Evolutionary conservation across 176 grass and related monocot species (phyloP).

Genomic region (Eragrostis curvula): DNA sequence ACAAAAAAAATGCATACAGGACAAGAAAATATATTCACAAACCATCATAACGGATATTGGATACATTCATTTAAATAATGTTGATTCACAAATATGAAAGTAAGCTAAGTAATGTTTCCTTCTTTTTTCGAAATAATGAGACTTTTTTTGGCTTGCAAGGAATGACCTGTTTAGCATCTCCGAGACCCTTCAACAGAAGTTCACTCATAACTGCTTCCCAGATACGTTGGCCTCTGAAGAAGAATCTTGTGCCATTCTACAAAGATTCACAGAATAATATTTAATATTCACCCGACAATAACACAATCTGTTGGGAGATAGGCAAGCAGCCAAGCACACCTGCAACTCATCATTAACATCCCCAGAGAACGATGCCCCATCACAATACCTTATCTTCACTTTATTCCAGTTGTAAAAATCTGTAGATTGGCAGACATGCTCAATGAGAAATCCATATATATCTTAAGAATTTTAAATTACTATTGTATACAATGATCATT

Average conservation of each 20-base stretch:
- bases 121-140: background rate
- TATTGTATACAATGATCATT: background rate
- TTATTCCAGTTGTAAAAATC: slow-evolving; percentile 89
- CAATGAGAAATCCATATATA: background rate
- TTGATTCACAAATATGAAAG: background rate
- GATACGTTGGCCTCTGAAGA: slow-evolving; percentile 77
- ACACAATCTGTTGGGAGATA: background rate
- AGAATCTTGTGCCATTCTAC: slow-evolving; percentile 67
- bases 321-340: slow-evolving; percentile 39
- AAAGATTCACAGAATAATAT: background rate
- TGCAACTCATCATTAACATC: slow-evolving; percentile 56
- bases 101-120: background rate
- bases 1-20: slow-evolving; percentile 9
- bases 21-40: background rate
- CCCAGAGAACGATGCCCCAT: slow-evolving; percentile 79
- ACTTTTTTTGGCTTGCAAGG: background rate
- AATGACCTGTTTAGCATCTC: slow-evolving; percentile 80
- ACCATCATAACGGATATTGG: background rate
- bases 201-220: slow-evolving; percentile 82
- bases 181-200: slow-evolving; percentile 67
- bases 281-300: background rate
- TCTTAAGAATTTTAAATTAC: background rate
- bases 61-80: slow-evolving; percentile 21
- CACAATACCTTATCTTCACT: slow-evolving; percentile 81
- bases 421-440: slow-evolving; percentile 10